Percentiles rank a stretch among this genome's conserved stretches.
Conservation (phyloP, 495 filamentous ascomycete species). For the Daldinia grandis region DNA sequence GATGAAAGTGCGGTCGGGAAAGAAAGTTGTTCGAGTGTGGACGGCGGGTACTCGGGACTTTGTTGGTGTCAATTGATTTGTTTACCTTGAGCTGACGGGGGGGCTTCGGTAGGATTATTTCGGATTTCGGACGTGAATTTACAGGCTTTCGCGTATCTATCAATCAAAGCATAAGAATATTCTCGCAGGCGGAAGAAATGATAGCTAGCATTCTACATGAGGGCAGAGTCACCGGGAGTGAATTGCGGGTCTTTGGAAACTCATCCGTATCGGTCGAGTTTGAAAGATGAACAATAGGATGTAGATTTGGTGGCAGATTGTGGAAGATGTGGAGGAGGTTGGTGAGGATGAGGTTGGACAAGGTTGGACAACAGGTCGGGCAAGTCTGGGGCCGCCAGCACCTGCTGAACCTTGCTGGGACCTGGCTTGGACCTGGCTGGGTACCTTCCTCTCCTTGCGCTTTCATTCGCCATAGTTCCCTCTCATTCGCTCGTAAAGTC, state of each 20-base stretch:
- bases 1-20: slow-evolving; percentile 18
- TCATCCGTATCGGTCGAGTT: slow-evolving; percentile 31
- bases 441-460: not conserved
- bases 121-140: slow-evolving; percentile 11
- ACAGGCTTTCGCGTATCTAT: not conserved
- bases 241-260: slow-evolving; percentile 40
- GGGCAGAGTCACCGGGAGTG: slow-evolving; percentile 38
- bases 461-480: not conserved
- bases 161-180: slow-evolving; percentile 18
- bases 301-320: slow-evolving; percentile 1
- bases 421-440: not conserved
- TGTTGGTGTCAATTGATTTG: slow-evolving; percentile 46
- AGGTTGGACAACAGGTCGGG: slow-evolving; percentile 33
- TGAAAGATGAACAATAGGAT: slow-evolving; percentile 33
- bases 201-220: slow-evolving; percentile 45
- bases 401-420: not conserved
- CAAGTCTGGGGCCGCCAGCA: slow-evolving; percentile 39
- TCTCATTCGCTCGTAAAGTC: slow-evolving; percentile 22
- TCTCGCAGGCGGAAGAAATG: slow-evolving; percentile 18
- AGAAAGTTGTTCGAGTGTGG: slow-evolving; percentile 23
- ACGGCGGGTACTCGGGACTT: slow-evolving; percentile 21
- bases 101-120: slow-evolving; percentile 26
- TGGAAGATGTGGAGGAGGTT: slow-evolving; percentile 40
- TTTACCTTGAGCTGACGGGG: slow-evolving; percentile 43
- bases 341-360: slow-evolving; percentile 43